phyloP scores from a whole-genome alignment of 495 filamentous ascomycete genomes.

The Xylaria venustula region DNA sequence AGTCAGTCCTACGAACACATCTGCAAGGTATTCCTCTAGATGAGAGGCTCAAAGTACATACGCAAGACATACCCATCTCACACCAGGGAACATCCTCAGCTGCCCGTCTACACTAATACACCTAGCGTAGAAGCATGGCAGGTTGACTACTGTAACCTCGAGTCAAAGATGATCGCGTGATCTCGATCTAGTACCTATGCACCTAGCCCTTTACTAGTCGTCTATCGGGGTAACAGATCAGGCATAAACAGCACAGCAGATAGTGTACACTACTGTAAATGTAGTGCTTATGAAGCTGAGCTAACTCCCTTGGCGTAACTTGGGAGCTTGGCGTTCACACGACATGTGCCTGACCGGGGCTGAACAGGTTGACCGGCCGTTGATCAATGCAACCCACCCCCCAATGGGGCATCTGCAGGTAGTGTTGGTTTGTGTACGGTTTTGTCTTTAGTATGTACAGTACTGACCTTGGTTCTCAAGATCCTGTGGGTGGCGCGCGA shows the following conservation, averaged over 20 bases:
- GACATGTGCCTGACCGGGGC: constrained; percentile 11
- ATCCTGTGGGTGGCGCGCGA: not conserved
- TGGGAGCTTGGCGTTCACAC: constrained; percentile 9
- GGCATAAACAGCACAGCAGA: not conserved
- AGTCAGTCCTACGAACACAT: too few relatives aligned
- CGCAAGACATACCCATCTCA: too few relatives aligned
- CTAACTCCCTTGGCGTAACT: constrained; percentile 3
- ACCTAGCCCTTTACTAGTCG: not conserved
- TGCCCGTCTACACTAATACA: too few relatives aligned
- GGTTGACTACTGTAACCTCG: not conserved
- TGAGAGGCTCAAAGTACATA: too few relatives aligned
- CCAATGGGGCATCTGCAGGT: not conserved
- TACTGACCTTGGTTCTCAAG: too few relatives aligned
- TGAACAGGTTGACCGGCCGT: constrained; percentile 15
- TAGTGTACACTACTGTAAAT: too few relatives aligned
- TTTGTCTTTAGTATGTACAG: not conserved
- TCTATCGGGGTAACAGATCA: not conserved
- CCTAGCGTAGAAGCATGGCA: too few relatives aligned
- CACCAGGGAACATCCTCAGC: too few relatives aligned
- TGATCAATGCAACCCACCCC: constrained; percentile 8
- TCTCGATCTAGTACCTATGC: constrained; percentile 2
- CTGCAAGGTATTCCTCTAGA: too few relatives aligned
- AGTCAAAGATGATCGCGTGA: constrained; percentile 9
- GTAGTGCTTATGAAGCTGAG: constrained; percentile 16
- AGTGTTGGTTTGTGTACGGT: not conserved